Base-by-base conservation (phyloP, 306 rosid species). In the Crotalaria pallida region DNA sequence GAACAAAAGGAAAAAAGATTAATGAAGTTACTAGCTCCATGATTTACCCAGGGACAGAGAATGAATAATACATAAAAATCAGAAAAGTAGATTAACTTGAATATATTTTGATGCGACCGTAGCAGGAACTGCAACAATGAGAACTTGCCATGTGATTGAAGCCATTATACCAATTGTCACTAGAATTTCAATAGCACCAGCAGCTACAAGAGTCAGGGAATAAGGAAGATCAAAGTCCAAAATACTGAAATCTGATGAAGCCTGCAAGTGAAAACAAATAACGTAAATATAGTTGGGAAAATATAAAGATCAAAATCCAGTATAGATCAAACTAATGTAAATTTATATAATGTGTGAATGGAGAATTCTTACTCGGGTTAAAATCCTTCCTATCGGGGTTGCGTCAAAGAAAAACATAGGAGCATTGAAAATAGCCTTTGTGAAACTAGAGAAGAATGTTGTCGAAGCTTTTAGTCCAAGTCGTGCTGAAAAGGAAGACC, bases 391-490 rank as follows among this genome's bases (percentile, higher is more conserved):
- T 4, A 83, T 78, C 2, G 96, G 96, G 23, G 89, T 92, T 29
- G 96, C 83, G 71, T 92, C 96, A 36, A 92, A 92, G 89, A 92
- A 89, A 17, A 80, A 1, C 96, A 92, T 89, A 31, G 98, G 96
- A 74, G 98, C 96, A 65, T 80, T 84, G 68, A 92, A 89, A 51
- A 89, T 77, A 23, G 96, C 80, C 26, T 79, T 53, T 2, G 69
- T 89, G 74, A 92, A 88, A 59, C 85, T 67, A 22, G 80, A 71
- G 69, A 88, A 89, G 76, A 92, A 86, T 38, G 91, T 72, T 24
- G 69, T 72, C 1, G 98, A 92, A 70, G 98, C 96, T 73, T 80
- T 92, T 69, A 89, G 43, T 72, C 98, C 98, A 10, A 88, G 62
- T 73, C 40, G 60, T 18, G 96, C 85, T 21, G 63, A 27, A 6